Base-by-base conservation (phyloP, 306 rosid species). In the Inga laurina region DNA sequence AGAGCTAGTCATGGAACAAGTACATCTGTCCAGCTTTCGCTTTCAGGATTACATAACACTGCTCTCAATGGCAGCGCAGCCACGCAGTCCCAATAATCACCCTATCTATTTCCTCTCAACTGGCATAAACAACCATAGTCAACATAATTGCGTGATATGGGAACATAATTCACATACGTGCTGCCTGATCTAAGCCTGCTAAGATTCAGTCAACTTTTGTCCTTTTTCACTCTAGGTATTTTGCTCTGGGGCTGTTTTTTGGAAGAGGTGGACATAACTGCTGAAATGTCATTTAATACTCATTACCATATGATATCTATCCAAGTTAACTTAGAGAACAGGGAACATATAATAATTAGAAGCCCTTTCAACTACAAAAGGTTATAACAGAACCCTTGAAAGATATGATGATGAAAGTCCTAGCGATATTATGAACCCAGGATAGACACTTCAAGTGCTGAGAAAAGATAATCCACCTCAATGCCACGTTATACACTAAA, bases 121-220 rank as follows among this genome's bases (percentile, higher is more conserved):
- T 74, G 64, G 65, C 32, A 34, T 15, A 15, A 68, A 72, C 18
- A 56, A 45, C 68, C 21, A 41, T 24, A 46, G 73, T 59, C 15
- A 46, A 46, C 37, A 54, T 68, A 32, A 4, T 68, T 67, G 75
- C 30, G 48, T 56, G 56, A 21, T 70, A 77, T 78, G 44, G 74
- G 59, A 44, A 56, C 56, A 45, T 45, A 12, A 81, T 80, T 78
- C 65, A 45, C 34, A 46, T 30, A 21, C 74, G 34, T 79, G 71
- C 22, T 39, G 10, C 48, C 52, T 57, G 16, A 52, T 76, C 41
- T 69, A 72, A 59, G 52, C 19, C 21, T 35, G 35, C 30, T 4
- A n/a, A 57, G 72, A 69, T 15, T 77, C 49, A 52, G 48, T 32
- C 30, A 75, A 10, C 30, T 52, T 49, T 3, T 21, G 21, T 13